Base-by-base conservation (phyloP, 2,329 filamentous ascomycete genomes). In the Aspergillus puulaauensis region DNA sequence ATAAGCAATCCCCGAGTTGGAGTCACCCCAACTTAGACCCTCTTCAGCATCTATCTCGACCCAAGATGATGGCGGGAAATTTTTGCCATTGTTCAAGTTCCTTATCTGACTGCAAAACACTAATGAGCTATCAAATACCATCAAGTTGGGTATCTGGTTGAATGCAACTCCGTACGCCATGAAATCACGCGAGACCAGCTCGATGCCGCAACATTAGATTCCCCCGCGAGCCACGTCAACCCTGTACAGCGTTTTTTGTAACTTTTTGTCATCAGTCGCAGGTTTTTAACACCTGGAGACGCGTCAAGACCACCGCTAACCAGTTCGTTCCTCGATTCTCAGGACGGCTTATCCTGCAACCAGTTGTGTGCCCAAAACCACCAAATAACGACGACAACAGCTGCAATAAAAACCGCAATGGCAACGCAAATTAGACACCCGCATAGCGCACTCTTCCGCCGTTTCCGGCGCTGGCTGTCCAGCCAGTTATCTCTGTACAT, bases 401-500 rank as follows among this genome's bases (percentile, higher is more conserved):
- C 46, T 14, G 35, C 47, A 39, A 51, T 41, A 15, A 54, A 23
- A 17, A 54, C 19, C 12, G 11, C 69, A 0, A 72, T 79, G 0
- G 74, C 76, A 0, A 82, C 61, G 47, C 68, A 66, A 6, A 74
- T 68, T 2, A 73, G 15, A 17, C 74, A 73, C 2, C 75, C 70
- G n/a, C 78, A 63, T 52, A 84, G 74, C 52, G 76, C 77, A 21
- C 77, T 77, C 9, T 79, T 75, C 47, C 76, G 77, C 54, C 74
- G 73, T 64, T 86, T 86, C 49, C 70, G 70, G 15, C 75, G 72
- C 70, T 85, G 77, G 6, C 73, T 73, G 37, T 74, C 75, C 33
- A 86, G 81, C 83, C 83, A 86, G 52, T 77, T 77, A 62, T 81
- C 73, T 57, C 82, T 85, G 61, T 7, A 11, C 6, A 14, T 3